These are phyloP conservation scores for Hypoxylon sp. DNA, from an alignment of 2,329 filamentous ascomycete genomes.

Conservation along the genomic window DNA sequence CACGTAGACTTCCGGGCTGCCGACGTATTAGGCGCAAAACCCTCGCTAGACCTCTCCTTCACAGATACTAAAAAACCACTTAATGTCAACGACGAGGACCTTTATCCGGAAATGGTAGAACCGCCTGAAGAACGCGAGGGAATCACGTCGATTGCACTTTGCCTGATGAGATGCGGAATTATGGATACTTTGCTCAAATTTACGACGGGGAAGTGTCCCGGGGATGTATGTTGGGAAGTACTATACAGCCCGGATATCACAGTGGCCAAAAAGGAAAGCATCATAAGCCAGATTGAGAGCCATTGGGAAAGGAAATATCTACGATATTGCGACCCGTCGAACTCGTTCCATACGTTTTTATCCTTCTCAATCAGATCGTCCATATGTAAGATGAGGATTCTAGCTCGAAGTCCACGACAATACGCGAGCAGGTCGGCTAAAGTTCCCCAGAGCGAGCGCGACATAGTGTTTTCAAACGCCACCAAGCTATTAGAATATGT, in stretches of 20 bases:
- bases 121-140: constrained; percentile 60
- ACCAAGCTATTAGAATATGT: constrained; percentile 47
- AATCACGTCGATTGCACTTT: constrained; percentile 62
- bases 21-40: constrained; percentile 64
- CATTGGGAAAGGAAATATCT: constrained; percentile 57
- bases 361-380: constrained; percentile 38
- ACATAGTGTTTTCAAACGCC: constrained; percentile 46
- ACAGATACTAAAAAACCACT: constrained; percentile 54
- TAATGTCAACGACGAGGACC: constrained; percentile 67
- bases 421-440: constrained; percentile 32
- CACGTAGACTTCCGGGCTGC: constrained; percentile 64
- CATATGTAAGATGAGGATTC: constrained; percentile 47
- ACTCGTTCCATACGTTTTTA: constrained; percentile 42
- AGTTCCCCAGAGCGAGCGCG: constrained; percentile 43
- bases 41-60: constrained; percentile 44
- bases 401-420: constrained; percentile 44
- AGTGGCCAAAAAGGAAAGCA: constrained; percentile 41
- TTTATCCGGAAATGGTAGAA: constrained; percentile 61
- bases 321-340: constrained; percentile 55
- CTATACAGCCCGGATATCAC: constrained; percentile 31
- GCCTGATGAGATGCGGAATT: constrained; percentile 61
- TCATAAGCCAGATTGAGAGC: constrained; percentile 56
- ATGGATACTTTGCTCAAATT: constrained; percentile 58
- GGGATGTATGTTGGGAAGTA: constrained; percentile 38
- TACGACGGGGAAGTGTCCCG: constrained; percentile 51